These are phyloP conservation scores for Yarrowia bubula DNA, from an alignment of 805 yeast genomes.

Conservation along the genomic window DNA sequence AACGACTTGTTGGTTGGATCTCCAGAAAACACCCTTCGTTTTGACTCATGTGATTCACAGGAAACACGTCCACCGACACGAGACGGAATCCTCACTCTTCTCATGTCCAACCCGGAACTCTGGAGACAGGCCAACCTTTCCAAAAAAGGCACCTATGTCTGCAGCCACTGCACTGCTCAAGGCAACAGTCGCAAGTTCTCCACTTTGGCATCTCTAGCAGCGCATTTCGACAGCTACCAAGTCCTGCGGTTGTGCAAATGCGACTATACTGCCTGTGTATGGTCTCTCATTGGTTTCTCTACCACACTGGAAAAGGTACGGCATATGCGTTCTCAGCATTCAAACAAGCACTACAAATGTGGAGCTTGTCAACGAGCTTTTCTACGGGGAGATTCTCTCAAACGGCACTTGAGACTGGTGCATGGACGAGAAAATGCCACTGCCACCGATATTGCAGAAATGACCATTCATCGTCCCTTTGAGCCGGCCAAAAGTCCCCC, in stretches of 20 bases:
- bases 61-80: too few species aligned
- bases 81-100: background rate
- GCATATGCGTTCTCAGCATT: background rate
- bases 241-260: background rate
- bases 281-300: slow-evolving; percentile 11
- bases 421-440: background rate
- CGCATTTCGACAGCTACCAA: background rate
- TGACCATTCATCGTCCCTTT: background rate
- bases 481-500: background rate
- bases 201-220: background rate
- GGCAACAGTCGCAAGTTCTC: background rate
- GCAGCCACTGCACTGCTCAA: slow-evolving; percentile 2
- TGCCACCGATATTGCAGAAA: background rate
- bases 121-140: slow-evolving; percentile 2
- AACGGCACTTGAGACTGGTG: background rate
- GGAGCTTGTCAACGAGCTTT: background rate
- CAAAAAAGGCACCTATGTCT: slow-evolving; percentile 23
- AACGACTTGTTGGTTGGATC: background rate
- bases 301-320: background rate
- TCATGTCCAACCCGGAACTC: slow-evolving; percentile 6
- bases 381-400: background rate
- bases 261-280: background rate
- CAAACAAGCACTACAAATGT: slow-evolving; percentile 2
- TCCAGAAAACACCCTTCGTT: background rate
- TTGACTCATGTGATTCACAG: too few species aligned